Percentiles rank a stretch among this genome's conserved stretches.
Conservation (phyloP, 768 basidiomycete species). For the Trametes cingulata region DNA sequence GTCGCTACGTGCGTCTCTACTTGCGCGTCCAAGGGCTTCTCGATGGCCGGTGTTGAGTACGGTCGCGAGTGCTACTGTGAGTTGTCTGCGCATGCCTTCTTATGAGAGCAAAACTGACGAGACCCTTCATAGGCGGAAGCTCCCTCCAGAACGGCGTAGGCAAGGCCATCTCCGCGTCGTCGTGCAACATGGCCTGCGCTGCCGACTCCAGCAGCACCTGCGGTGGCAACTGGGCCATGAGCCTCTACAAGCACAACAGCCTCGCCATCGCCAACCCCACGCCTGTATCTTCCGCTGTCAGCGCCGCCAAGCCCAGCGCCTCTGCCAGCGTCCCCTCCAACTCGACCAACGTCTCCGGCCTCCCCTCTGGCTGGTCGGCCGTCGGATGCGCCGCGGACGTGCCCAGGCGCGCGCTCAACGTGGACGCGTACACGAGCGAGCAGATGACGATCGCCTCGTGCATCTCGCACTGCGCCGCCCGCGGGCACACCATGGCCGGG, state of each 20-base stretch:
- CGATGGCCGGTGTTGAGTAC: conserved; percentile 36
- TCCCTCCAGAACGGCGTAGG: conserved; percentile 22
- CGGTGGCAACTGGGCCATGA: conserved; percentile 25
- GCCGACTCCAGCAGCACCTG: conserved; percentile 13
- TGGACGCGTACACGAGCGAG: conserved; percentile 17
- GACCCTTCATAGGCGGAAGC: conserved; percentile 18
- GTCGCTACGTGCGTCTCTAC: conserved; percentile 30
- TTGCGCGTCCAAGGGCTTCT: conserved; percentile 33
- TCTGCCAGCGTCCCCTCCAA: conserved; percentile 7
- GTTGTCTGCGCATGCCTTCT: not conserved
- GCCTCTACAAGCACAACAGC: conserved; percentile 13
- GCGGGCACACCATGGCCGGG: conserved; percentile 17
- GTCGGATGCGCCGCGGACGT: conserved; percentile 16
- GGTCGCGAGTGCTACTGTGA: conserved; percentile 36
- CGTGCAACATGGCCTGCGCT: conserved; percentile 25
- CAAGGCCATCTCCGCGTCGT: conserved; percentile 6
- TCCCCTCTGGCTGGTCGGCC: conserved; percentile 16
- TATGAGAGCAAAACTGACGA: not conserved
- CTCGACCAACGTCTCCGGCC: conserved; percentile 12
- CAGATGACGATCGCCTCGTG: conserved; percentile 19
- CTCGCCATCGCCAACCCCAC: not conserved
- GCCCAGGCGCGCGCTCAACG: conserved; percentile 17
- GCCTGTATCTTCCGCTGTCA: conserved; percentile 8
- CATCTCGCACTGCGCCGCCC: conserved; percentile 15
- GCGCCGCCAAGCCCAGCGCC: not conserved